Conservation (phyloP, 2,329 filamentous ascomycete genomes). For the Fusarium abutilonis region DNA sequence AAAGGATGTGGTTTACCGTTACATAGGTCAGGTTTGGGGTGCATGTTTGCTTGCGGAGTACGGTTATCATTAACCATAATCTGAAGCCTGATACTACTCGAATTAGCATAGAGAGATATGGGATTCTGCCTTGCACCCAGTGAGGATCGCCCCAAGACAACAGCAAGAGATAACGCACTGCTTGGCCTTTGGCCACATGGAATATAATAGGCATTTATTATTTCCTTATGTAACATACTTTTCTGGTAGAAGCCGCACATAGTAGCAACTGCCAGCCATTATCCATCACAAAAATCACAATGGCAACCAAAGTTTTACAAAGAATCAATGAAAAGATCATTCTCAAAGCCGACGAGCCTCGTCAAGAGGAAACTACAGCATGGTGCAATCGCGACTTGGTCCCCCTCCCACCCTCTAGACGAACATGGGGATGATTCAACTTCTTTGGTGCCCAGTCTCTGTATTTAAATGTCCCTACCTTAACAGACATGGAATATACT, state of each 20-base stretch:
- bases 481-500: neutral
- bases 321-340: conserved; percentile 47
- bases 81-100: no score
- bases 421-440: conserved; percentile 60
- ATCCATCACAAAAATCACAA: neutral
- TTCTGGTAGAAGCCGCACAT: no score
- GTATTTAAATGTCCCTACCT: conserved; percentile 41
- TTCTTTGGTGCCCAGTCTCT: conserved; percentile 56
- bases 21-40: neutral
- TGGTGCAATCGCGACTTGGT: conserved; percentile 61
- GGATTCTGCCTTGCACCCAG: neutral
- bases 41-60: neutral
- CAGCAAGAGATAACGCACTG: neutral
- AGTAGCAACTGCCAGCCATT: neutral
- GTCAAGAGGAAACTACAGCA: conserved; percentile 57
- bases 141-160: neutral
- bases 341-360: conserved; percentile 52
- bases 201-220: no score
- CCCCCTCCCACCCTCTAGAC: conserved; percentile 54
- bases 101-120: neutral
- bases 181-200: neutral
- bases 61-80: neutral
- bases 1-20: neutral
- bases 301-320: neutral
- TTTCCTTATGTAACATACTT: no score